Evolutionary conservation across 2,329 filamentous ascomycete species (phyloP).

Genomic region (Neurospora sp.): DNA sequence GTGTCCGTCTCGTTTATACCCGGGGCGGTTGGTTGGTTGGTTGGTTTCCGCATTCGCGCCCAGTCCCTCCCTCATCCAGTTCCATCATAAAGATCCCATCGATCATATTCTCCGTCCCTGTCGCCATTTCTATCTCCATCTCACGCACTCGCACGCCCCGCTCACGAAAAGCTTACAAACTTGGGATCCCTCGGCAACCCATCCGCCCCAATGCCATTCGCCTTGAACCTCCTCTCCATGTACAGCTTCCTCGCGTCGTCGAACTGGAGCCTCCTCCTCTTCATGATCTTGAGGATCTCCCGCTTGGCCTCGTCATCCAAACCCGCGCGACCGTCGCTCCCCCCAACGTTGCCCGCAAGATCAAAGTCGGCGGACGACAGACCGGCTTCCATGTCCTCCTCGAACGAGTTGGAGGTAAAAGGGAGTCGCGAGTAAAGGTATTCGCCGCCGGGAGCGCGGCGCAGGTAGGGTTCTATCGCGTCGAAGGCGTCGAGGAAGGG

Average conservation of each 20-base stretch:
- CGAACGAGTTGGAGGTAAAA: conserved; percentile 63
- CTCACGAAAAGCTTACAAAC: conserved; percentile 81
- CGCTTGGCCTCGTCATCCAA: conserved; percentile 72
- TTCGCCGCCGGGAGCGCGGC: conserved; percentile 36
- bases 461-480: conserved; percentile 35
- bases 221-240: conserved; percentile 77
- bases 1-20: neutral
- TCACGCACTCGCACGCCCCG: neutral
- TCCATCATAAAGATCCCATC: neutral
- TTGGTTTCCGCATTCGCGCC: neutral
- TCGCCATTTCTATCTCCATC: neutral
- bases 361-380: conserved; percentile 78
- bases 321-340: conserved; percentile 68
- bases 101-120: neutral
- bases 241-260: conserved; percentile 84
- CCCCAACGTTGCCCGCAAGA: conserved; percentile 67
- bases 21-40: neutral
- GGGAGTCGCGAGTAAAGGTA: conserved; percentile 73
- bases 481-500: conserved; percentile 44
- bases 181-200: conserved; percentile 85
- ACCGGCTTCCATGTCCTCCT: conserved; percentile 78
- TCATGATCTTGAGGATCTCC: conserved; percentile 87
- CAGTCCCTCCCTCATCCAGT: neutral
- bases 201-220: conserved; percentile 80
- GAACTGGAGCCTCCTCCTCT: conserved; percentile 69